A percentile compares a stretch with the other conserved stretches of the same genome.
Conservation (phyloP, 2,329 filamentous ascomycete species). For the Huntiella omanensis region DNA sequence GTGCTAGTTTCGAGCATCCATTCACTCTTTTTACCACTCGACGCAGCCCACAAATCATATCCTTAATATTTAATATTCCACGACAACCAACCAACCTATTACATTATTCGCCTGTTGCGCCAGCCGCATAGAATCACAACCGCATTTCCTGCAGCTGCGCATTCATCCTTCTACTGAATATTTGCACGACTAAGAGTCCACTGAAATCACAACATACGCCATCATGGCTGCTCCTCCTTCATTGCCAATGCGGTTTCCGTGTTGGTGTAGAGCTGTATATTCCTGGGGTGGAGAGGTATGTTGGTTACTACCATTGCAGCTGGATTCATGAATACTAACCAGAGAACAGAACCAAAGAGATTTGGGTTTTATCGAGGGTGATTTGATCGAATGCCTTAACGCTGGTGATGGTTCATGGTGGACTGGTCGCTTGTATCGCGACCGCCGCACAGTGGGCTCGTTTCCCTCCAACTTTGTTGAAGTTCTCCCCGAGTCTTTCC, state of each 20-base stretch:
- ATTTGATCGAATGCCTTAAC: conserved; percentile 94
- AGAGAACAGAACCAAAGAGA: conserved; percentile 36
- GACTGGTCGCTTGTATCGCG: conserved; percentile 79
- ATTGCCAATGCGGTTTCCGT: conserved; percentile 65
- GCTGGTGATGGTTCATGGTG: conserved; percentile 97
- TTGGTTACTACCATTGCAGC: conserved; percentile 4
- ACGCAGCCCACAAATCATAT: neutral
- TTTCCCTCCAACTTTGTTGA: conserved; percentile 98
- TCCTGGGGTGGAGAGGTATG: conserved; percentile 76
- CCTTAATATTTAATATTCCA: neutral
- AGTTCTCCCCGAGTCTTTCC: conserved; percentile 67
- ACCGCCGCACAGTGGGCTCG: conserved; percentile 74
- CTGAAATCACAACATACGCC: conserved; percentile 2
- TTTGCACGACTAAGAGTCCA: too few species aligned
- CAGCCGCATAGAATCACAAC: too few species aligned
- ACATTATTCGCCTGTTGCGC: too few species aligned
- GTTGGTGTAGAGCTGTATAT: conserved; percentile 80
- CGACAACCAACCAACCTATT: too few species aligned
- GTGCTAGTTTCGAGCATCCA: too few species aligned
- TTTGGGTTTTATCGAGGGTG: conserved; percentile 90
- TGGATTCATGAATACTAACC: conserved; percentile 3
- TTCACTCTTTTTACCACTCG: neutral
- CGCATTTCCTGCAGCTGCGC: too few species aligned
- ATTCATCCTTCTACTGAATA: too few species aligned
- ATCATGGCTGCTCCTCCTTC: conserved; percentile 36